Base-by-base conservation (phyloP, 768 basidiomycete species). In the Rhizopogon rudus region DNA sequence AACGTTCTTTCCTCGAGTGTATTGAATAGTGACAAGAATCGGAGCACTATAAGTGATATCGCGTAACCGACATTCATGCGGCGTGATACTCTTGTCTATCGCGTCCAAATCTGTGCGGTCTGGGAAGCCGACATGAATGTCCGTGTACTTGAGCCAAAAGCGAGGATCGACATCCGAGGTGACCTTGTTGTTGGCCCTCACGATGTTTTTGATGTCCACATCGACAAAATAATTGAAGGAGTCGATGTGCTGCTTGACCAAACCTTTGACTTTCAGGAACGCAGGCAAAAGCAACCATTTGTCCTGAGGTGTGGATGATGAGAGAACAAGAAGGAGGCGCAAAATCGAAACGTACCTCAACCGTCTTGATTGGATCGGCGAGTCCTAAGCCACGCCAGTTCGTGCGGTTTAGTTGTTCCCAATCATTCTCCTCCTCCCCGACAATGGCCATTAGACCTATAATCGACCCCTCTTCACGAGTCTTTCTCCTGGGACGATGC, bases 211-310 rank as follows among this genome's bases (percentile, higher is more conserved):
- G 67, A 99, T 90, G 67, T 98, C 97, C 42, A 90, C 87, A 63
- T 98, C 91, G 66, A 98, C 93, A 66, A 99, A 98, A 71, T 96
- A 95, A 75, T 98, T 98, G 84, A 93, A 98, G 7, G 93, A 97
- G 71, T 98, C 97, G 62, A 98, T 91, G 67, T 99, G 97, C 67
- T 98, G 97, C 75, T 98, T 98, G 58, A 99, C 97, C 13, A 99
- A 86, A 56, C 97, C 97, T 65, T 99, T 99, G 58, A 97, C 92
- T 73, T 95, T 90, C 51, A 99, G 78, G 65, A 98, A 99, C 9
- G 95, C 96, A 2, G 97, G 97, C 2, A 99, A 76, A 9, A 99
- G 76, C 17, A 97, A 83, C 97, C 97, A 99, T 85, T 99, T 99
- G 69, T 99, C 97, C 95, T 97, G 62, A 43, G 33, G 13, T 48